A percentile compares a stretch with the other conserved stretches of the same genome.
These are phyloP conservation scores for Solanum virginianum DNA, from an alignment of 257 asterid species.

Conservation along the genomic window DNA sequence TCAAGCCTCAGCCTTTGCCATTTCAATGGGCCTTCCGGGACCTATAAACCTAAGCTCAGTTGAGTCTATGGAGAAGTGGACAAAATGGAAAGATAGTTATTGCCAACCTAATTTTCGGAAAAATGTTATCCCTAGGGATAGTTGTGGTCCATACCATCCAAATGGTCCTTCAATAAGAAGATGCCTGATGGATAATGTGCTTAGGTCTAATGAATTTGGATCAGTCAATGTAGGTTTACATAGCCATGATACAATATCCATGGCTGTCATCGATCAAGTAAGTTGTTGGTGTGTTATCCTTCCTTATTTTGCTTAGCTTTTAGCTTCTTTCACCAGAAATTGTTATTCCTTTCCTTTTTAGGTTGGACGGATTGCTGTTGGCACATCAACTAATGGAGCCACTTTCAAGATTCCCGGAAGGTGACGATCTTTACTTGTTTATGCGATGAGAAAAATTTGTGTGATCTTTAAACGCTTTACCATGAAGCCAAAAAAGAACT, in stretches of 20 bases:
- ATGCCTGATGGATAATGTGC: slow-evolving; percentile 16
- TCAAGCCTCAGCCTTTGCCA: slow-evolving; percentile 79
- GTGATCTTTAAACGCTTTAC: not conserved
- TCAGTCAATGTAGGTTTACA: slow-evolving; percentile 26
- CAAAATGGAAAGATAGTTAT: slow-evolving; percentile 48
- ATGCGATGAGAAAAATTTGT: not conserved
- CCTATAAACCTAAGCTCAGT: slow-evolving; percentile 79
- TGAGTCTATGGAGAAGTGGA: slow-evolving; percentile 74
- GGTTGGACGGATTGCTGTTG: slow-evolving; percentile 77
- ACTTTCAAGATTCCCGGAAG: slow-evolving; percentile 95
- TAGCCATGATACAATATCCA: slow-evolving; percentile 90
- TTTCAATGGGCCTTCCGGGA: slow-evolving; percentile 93
- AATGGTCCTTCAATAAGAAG: not conserved
- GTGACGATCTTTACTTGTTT: slow-evolving; percentile 16
- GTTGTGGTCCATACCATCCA: slow-evolving; percentile 80
- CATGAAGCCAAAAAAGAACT: not conserved
- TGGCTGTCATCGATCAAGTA: slow-evolving; percentile 92
- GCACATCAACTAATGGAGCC: slow-evolving; percentile 97
- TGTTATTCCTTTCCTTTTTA: slow-evolving; percentile 11
- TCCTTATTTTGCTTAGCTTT: not conserved
- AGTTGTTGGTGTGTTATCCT: slow-evolving; percentile 8
- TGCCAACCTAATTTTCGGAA: slow-evolving; percentile 91
- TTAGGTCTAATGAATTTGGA: slow-evolving; percentile 13
- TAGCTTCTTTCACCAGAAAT: not conserved
- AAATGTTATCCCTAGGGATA: slow-evolving; percentile 46